Conservation (phyloP, 2,329 filamentous ascomycete species). For the Fusarium sp. region DNA sequence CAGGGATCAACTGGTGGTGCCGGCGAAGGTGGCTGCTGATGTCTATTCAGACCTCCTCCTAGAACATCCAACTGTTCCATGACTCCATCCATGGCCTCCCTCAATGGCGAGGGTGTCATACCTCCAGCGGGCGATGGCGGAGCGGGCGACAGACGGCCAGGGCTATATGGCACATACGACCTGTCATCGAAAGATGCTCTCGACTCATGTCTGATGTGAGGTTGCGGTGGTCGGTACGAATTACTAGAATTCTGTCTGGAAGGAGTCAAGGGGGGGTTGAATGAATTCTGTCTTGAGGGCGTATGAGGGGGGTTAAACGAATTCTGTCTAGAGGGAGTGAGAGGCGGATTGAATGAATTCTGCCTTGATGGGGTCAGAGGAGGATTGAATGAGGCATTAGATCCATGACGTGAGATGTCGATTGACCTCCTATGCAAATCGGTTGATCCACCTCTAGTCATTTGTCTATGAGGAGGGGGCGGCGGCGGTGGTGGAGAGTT, state of each 20-base stretch:
- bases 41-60: constrained; percentile 56
- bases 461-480: constrained; percentile 83
- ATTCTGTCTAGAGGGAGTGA: constrained; percentile 48
- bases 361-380: constrained; percentile 47
- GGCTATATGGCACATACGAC: constrained; percentile 54
- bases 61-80: constrained; percentile 95
- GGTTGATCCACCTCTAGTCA: constrained; percentile 50
- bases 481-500: constrained; percentile 80
- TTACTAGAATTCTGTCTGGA: constrained; percentile 53
- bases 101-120: constrained; percentile 87
- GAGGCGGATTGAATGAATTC: constrained; percentile 46
- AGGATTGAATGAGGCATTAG: constrained; percentile 48
- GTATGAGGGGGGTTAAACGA: constrained; percentile 44
- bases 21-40: constrained; percentile 63
- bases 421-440: constrained; percentile 49
- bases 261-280: constrained; percentile 38
- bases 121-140: constrained; percentile 73
- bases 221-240: constrained; percentile 47
- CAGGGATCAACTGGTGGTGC: constrained; percentile 75
- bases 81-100: constrained; percentile 97
- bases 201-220: constrained; percentile 37
- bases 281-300: constrained; percentile 51
- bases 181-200: constrained; percentile 48
- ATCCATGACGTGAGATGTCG: constrained; percentile 49
- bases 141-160: constrained; percentile 68